Base-by-base conservation (phyloP, 2,329 filamentous ascomycete species). In the Hymenoscyphus linearis region DNA sequence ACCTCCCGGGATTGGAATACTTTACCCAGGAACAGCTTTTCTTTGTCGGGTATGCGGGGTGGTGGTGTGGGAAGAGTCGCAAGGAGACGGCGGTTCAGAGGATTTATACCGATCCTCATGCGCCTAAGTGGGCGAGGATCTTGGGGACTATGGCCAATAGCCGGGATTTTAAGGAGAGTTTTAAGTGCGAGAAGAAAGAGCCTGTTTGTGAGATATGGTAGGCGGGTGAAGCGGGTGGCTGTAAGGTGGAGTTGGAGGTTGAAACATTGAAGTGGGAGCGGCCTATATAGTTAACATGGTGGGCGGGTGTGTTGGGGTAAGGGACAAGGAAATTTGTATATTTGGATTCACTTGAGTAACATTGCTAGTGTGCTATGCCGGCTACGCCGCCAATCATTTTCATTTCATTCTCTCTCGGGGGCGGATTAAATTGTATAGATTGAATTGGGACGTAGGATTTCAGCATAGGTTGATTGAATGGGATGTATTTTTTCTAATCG, bases 121-220 rank as follows among this genome's bases (percentile, higher is more conserved):
- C 86, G 4, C 88, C 87, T 0, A 82, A 82, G 36, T 80, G 80
- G 67, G 83, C 83, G 1, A 80, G 88, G 18, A 83, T 87, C 16
- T 67, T 81, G 65, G 85, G 86, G 3, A 86, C 86, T 0, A 83
- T 87, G 76, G 80, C 82, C 0, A 90, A 91, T 68, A 88, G 85
- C 34, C 78, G 80, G 31, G 85, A 84, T 18, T 91, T 91, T 70
- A 81, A 79, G 61, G 82, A 89, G 71, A 84, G 83, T 10, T 91
- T 90, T 72, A 76, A 82, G 54, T 91, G 88, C 70, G 79, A 82
- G 16, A 76, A 76, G 2, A 87, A 85, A 75, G 80, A 89, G 71
- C 87, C 87, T 0, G 82, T 80, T 35, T 91, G 87, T 72, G 83
- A 90, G 74, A 74, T 91, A 61, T 90, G 87, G 87, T 91, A 31